Base-by-base conservation (phyloP, 1,284 basidiomycete genomes). In the Ustilago shanxiensis region DNA sequence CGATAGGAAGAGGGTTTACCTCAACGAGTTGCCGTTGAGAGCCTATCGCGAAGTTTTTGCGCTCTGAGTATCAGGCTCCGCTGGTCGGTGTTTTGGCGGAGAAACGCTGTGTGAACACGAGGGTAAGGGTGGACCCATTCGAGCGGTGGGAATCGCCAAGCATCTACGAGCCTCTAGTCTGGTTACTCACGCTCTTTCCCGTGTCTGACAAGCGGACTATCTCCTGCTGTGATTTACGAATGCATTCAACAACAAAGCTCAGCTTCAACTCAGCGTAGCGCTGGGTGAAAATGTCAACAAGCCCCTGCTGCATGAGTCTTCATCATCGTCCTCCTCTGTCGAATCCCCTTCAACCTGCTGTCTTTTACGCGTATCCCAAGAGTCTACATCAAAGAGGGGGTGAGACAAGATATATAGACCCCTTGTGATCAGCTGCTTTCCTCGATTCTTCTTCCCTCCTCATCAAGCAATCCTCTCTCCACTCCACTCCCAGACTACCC, bases 381-480 rank as follows among this genome's bases (percentile, higher is more conserved):
- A n/a, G n/a, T n/a, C 31, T 35, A 52, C 20, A 35, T 11, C 24
- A 8, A 10, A 44, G n/a, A 44, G 20, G 41, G n/a, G 18, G 10
- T 59, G 58, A 60, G 51, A 61, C 51, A 53, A 31, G 41, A 54
- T 70, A 69, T 69, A 69, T 62, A 63, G 50, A 44, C 41, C 47
- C 16, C 14, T 28, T 31, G 14, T 29, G 31, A 47, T 62, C 55
- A 29, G 11, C 55, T 55, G 39, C 3, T 33, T 37, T 35, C 50
- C n/a, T 29, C 29, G 41, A 28, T 16, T 45, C 31, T 59, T 51
- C 53, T 50, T 31, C 29, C 41, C 54, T 44, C 44, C 28, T 37
- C 55, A 59, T 61, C 63, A 56, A 71, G 54, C 69, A 61, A 51
- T 50, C 52, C 53, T 29, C 51, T 66, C 71, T 69, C 66, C 62